Conservation (phyloP, 1,284 basidiomycete species). For the Anthracocystis walkeri region DNA sequence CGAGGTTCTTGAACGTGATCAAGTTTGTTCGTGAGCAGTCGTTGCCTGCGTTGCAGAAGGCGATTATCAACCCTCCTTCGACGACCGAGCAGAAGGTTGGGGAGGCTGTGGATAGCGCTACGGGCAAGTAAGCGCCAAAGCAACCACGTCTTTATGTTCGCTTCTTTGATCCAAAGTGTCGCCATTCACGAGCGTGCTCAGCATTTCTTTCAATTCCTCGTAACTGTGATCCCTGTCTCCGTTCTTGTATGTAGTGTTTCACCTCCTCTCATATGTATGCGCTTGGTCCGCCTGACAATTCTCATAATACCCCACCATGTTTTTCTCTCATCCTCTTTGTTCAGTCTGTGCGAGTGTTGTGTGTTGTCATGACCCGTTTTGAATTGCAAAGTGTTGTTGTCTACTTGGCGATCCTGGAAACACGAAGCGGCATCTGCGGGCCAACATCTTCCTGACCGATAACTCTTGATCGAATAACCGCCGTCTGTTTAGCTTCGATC, state of each 20-base stretch:
- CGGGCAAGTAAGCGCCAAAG: slow-evolving; percentile 17
- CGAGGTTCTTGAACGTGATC: slow-evolving; percentile 61
- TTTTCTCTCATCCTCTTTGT: background rate
- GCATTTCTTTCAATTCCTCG: background rate
- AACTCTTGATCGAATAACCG: slow-evolving; percentile 40
- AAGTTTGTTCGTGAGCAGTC: slow-evolving; percentile 64
- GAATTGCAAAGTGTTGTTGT: background rate
- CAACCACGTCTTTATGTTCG: background rate
- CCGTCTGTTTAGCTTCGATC: slow-evolving; percentile 53
- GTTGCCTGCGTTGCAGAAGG: slow-evolving; percentile 66
- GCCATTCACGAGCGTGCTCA: background rate
- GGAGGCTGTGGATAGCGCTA: slow-evolving; percentile 11
- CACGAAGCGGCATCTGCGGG: slow-evolving; percentile 54
- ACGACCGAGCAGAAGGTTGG: slow-evolving; percentile 22
- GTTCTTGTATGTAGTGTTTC: slow-evolving; percentile 12
- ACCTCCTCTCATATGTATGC: background rate
- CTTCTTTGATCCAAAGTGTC: background rate
- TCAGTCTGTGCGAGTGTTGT: background rate
- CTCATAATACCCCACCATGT: slow-evolving; percentile 33
- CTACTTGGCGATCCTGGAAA: slow-evolving; percentile 22
- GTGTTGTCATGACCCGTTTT: background rate
- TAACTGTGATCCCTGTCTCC: background rate
- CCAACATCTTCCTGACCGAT: slow-evolving; percentile 58
- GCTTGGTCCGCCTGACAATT: slow-evolving; percentile 23
- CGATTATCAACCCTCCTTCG: slow-evolving; percentile 45